These are phyloP conservation scores for Bombardia bombarda DNA, from an alignment of 495 filamentous ascomycete species.

Conservation along the genomic window DNA sequence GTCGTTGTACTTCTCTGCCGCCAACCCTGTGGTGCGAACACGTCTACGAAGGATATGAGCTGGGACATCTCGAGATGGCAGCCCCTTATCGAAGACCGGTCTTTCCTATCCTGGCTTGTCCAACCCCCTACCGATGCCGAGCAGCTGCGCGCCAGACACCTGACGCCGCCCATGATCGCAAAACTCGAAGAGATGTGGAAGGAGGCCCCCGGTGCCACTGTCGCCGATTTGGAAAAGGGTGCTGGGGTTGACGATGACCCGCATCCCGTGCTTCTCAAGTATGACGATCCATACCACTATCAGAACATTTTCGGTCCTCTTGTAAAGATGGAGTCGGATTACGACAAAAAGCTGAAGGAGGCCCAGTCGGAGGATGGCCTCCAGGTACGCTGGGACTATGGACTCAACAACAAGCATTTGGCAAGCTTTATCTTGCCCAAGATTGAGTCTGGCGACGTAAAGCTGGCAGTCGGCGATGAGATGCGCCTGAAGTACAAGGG, in stretches of 20 bases:
- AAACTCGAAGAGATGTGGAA: slow-evolving; percentile 99
- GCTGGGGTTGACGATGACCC: slow-evolving; percentile 93
- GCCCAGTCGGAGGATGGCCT: slow-evolving; percentile 93
- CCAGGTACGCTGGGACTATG: slow-evolving; percentile 90
- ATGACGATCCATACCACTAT: slow-evolving; percentile 97
- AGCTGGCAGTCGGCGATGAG: slow-evolving; percentile 95
- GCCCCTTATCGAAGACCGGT: slow-evolving; percentile 92
- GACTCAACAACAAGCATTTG: slow-evolving; percentile 95
- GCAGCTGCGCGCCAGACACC: slow-evolving; percentile 87
- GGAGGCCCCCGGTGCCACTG: slow-evolving; percentile 81
- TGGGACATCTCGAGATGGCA: slow-evolving; percentile 99
- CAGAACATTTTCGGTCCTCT: slow-evolving; percentile 98
- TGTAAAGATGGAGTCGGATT: slow-evolving; percentile 99
- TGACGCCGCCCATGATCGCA: slow-evolving; percentile 92
- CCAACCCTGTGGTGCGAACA: slow-evolving; percentile 89
- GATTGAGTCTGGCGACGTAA: slow-evolving; percentile 95
- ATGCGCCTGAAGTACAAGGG: slow-evolving; percentile 97
- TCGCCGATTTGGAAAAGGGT: slow-evolving; percentile 88
- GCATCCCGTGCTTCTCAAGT: slow-evolving; percentile 83
- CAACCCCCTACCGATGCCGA: slow-evolving; percentile 84
- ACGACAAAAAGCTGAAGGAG: slow-evolving; percentile 97
- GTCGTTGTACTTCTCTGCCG: slow-evolving; percentile 96
- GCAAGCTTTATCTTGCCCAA: slow-evolving; percentile 96
- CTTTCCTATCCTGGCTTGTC: slow-evolving; percentile 93
- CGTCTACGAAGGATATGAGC: slow-evolving; percentile 99